phyloP scores from a whole-genome alignment of 345 rosid species.

The Fremontodendron californicum region DNA sequence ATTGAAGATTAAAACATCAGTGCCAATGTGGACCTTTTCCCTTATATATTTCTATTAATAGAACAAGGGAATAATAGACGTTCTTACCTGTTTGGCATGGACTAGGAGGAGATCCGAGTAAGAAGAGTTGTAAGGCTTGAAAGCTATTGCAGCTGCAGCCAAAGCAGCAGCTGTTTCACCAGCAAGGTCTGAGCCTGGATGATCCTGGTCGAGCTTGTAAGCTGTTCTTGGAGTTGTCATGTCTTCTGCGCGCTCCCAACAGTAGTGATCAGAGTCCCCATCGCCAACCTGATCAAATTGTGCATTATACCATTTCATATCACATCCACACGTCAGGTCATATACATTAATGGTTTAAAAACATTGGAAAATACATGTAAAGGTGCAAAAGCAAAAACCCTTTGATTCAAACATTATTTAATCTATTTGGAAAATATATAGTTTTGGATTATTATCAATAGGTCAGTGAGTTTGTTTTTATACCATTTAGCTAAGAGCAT shows the following conservation, averaged over 20 bases:
- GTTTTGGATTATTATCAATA: background rate
- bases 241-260: constrained; percentile 89
- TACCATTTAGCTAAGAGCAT: background rate
- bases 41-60: background rate
- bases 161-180: constrained; percentile 84
- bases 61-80: background rate
- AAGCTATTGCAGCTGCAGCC: constrained; percentile 77
- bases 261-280: constrained; percentile 79
- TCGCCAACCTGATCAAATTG: constrained; percentile 56
- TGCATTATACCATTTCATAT: background rate
- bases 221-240: constrained; percentile 84
- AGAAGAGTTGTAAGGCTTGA: constrained; percentile 73
- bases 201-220: constrained; percentile 56
- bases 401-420: background rate
- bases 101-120: constrained; percentile 54
- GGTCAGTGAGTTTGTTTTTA: too few species aligned
- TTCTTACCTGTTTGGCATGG: constrained; percentile 68
- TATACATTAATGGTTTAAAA: background rate
- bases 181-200: constrained; percentile 82
- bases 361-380: background rate
- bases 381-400: background rate
- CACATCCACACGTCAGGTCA: background rate
- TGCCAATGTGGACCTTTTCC: background rate
- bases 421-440: too few species aligned
- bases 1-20: background rate